These are phyloP conservation scores for Geranium incanum DNA, from an alignment of 441 rosid species.

Conservation along the genomic window DNA sequence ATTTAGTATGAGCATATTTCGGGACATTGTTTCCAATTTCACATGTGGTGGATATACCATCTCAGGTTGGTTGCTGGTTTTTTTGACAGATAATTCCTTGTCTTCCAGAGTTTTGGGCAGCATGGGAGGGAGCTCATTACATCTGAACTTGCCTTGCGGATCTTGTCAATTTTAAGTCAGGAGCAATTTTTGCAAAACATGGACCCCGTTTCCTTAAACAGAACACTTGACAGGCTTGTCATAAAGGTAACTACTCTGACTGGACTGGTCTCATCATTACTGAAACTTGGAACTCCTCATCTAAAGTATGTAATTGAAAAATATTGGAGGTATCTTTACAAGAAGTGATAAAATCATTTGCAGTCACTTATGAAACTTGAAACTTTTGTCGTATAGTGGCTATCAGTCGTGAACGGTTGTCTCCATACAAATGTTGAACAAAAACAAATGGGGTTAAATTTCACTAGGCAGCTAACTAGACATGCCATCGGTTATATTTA, in stretches of 20 bases:
- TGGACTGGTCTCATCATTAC: background rate
- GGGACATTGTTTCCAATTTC: conserved; percentile 14
- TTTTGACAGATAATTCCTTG: conserved; percentile 97
- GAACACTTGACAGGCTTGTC: conserved; percentile 55
- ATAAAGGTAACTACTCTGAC: conserved; percentile 48
- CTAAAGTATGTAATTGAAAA: background rate
- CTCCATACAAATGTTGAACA: background rate
- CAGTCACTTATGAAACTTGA: background rate
- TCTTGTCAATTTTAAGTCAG: conserved; percentile 75
- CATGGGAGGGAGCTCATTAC: conserved; percentile 97
- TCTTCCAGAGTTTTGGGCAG: conserved; percentile 99
- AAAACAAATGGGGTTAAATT: background rate
- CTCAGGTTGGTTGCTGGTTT: conserved; percentile 61
- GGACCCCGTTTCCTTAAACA: conserved; percentile 38
- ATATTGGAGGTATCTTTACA: background rate
- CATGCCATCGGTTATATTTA: background rate
- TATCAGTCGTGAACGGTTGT: background rate
- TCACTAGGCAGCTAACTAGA: background rate
- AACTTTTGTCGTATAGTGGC: background rate
- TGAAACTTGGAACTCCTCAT: background rate
- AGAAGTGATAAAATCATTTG: background rate
- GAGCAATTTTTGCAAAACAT: conserved; percentile 59
- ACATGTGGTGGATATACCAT: conserved; percentile 28
- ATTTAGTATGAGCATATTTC: conserved; percentile 4
- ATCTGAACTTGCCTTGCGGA: conserved; percentile 71